phyloP scores from a whole-genome alignment of 164 flowering plant species.

The Euptelea pleiosperma region DNA sequence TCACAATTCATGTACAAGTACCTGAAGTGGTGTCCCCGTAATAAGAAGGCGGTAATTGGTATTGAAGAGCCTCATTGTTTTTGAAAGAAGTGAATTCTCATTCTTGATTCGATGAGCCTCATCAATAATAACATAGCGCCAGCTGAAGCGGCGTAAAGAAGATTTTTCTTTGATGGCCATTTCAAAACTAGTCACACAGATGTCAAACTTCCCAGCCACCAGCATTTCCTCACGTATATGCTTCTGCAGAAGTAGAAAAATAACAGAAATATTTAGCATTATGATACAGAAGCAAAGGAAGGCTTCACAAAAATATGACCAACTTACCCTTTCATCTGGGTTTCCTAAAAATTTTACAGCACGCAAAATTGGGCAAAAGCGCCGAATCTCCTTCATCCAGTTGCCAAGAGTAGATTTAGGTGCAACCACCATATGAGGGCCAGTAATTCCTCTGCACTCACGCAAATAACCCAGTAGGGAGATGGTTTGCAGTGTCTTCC shows the following conservation, averaged over 20 bases:
- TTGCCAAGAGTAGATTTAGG: slow-evolving; percentile 99
- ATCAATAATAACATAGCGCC: slow-evolving; percentile 99
- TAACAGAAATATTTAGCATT: not conserved
- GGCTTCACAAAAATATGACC: not conserved
- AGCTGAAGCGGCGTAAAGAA: slow-evolving; percentile 84
- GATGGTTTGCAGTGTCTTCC: slow-evolving; percentile 95
- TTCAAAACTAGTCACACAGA: slow-evolving; percentile 98
- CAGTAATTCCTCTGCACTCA: slow-evolving; percentile 94
- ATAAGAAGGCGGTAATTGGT: slow-evolving; percentile 95
- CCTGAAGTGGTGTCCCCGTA: slow-evolving; percentile 99
- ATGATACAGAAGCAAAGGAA: not conserved
- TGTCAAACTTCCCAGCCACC: slow-evolving; percentile 96
- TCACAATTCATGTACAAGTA: slow-evolving; percentile 19
- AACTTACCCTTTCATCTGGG: slow-evolving; percentile 91
- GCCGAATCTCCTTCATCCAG: slow-evolving; percentile 97
- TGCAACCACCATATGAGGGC: slow-evolving; percentile 99
- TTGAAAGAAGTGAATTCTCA: slow-evolving; percentile 97
- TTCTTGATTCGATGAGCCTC: slow-evolving; percentile 99
- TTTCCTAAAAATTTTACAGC: slow-evolving; percentile 96
- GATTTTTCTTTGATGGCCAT: slow-evolving; percentile 98
- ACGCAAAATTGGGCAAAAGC: slow-evolving; percentile 87
- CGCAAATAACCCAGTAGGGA: slow-evolving; percentile 90
- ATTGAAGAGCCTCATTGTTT: slow-evolving; percentile 88
- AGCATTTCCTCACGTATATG: slow-evolving; percentile 80
- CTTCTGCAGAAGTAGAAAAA: slow-evolving; percentile 53